Conservation (phyloP, 116 monocot species). For the Posidonia oceanica region DNA sequence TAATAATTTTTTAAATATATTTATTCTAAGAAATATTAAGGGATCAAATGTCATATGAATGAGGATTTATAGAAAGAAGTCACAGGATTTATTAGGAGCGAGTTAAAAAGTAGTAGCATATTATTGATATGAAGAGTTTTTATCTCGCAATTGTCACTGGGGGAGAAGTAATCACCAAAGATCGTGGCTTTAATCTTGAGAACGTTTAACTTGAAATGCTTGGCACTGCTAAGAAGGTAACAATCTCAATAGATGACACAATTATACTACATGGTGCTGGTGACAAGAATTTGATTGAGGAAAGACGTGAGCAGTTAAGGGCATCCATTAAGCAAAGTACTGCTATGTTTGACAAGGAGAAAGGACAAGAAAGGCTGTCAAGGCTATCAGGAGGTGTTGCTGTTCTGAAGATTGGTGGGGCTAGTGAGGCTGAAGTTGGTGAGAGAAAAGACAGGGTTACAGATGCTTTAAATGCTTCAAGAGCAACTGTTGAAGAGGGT, state of each 20-base stretch:
- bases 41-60: no score
- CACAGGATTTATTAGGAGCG: no score
- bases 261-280: constrained; percentile 88
- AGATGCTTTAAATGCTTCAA: constrained; percentile 82
- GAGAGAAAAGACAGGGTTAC: constrained; percentile 91
- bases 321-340: constrained; percentile 52
- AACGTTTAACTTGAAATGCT: constrained; percentile 75
- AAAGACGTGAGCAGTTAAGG: constrained; percentile 80
- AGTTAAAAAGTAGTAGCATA: no score
- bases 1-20: no score
- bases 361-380: constrained; percentile 80
- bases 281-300: constrained; percentile 68
- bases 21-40: no score
- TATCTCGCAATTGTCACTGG: no score
- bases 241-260: constrained; percentile 80
- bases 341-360: constrained; percentile 90
- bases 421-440: constrained; percentile 79
- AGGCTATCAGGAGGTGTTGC: constrained; percentile 92
- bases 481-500: constrained; percentile 89
- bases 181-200: constrained; percentile 56
- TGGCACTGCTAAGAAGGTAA: constrained; percentile 84
- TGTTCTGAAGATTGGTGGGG: constrained; percentile 91
- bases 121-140: no score
- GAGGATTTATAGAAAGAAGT: no score
- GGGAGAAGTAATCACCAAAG: constrained; percentile 80